A percentile compares a stretch with the other conserved stretches of the same genome.
phyloP scores from a whole-genome alignment of 1,284 basidiomycete species.

The Cutaneotrichosporon cutaneum region DNA sequence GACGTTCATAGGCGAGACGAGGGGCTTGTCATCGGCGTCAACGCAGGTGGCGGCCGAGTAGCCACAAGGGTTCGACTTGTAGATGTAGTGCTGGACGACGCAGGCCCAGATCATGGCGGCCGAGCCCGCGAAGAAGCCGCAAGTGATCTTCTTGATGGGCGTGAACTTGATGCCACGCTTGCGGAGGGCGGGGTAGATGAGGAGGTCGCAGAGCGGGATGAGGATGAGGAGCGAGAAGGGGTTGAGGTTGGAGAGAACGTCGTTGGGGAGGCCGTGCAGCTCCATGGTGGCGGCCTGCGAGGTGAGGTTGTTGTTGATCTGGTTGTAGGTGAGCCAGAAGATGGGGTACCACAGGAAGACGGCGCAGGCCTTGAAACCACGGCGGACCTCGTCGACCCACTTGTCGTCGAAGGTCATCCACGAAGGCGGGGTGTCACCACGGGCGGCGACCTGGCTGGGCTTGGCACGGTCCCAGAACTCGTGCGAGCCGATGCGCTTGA shows the following conservation, averaged over 20 bases:
- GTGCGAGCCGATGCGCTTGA: slow-evolving; percentile 32
- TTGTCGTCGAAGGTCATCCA: slow-evolving; percentile 55
- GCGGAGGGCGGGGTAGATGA: slow-evolving; percentile 54
- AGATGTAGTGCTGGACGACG: slow-evolving; percentile 56
- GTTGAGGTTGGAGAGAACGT: slow-evolving; percentile 56
- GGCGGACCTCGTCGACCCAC: slow-evolving; percentile 56
- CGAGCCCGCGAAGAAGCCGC: slow-evolving; percentile 45
- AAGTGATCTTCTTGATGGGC: slow-evolving; percentile 41
- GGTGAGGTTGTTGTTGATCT: slow-evolving; percentile 40
- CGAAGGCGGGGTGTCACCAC: slow-evolving; percentile 43
- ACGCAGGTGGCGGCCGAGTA: slow-evolving; percentile 48
- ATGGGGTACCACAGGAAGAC: slow-evolving; percentile 56
- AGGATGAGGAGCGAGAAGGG: slow-evolving; percentile 54
- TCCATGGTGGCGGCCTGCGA: slow-evolving; percentile 52
- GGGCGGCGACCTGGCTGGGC: slow-evolving; percentile 46
- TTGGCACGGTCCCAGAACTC: slow-evolving; percentile 55
- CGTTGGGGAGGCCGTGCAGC: slow-evolving; percentile 55
- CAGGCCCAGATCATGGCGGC: slow-evolving; percentile 28
- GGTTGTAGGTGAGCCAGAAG: slow-evolving; percentile 52
- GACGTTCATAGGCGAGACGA: slow-evolving; percentile 33
- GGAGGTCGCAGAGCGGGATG: slow-evolving; percentile 54
- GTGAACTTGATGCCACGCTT: slow-evolving; percentile 44
- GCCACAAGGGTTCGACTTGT: slow-evolving; percentile 54
- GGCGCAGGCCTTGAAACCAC: slow-evolving; percentile 54
- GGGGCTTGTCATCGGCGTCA: slow-evolving; percentile 14